These are phyloP conservation scores for Clitopilus hobsonii DNA, from an alignment of 768 basidiomycete species.

Conservation along the genomic window DNA sequence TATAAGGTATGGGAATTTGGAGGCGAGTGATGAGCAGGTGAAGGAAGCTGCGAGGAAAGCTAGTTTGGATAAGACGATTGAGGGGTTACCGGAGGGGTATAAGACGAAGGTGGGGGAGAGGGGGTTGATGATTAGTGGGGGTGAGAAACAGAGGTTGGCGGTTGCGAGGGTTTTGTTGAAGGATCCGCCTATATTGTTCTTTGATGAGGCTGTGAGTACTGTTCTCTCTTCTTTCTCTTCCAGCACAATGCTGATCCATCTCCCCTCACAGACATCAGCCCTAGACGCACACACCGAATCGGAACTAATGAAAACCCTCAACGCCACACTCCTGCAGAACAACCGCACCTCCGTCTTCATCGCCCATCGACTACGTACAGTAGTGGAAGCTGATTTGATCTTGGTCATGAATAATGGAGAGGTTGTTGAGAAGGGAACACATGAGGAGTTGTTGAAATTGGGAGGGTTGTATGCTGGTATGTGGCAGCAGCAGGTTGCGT, in stretches of 20 bases:
- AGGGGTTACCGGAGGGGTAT: conserved; percentile 82
- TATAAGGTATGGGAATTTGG: conserved; percentile 84
- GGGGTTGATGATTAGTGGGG: conserved; percentile 97
- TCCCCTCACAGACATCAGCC: conserved; percentile 75
- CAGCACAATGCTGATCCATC: not conserved
- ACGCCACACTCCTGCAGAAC: conserved; percentile 69
- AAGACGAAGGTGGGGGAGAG: conserved; percentile 91
- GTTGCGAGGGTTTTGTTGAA: conserved; percentile 91
- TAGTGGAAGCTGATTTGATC: conserved; percentile 92
- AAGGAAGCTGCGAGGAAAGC: conserved; percentile 79
- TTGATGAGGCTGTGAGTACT: conserved; percentile 88
- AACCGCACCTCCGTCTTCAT: conserved; percentile 94
- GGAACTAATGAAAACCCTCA: conserved; percentile 93
- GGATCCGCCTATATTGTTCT: conserved; percentile 94
- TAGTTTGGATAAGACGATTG: conserved; percentile 79
- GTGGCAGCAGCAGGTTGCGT: conserved; percentile 73
- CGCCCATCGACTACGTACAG: conserved; percentile 86
- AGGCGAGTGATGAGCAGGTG: conserved; percentile 89
- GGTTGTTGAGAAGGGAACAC: conserved; percentile 91
- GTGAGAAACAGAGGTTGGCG: conserved; percentile 96
- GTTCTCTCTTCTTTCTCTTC: conserved; percentile 5
- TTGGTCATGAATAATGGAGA: conserved; percentile 90
- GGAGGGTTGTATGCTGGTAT: conserved; percentile 74
- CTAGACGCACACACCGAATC: conserved; percentile 93
- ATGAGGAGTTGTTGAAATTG: conserved; percentile 72